Evolutionary conservation across 2,329 filamentous ascomycete genomes (phyloP).

Genomic region (Alternaria sp.): DNA sequence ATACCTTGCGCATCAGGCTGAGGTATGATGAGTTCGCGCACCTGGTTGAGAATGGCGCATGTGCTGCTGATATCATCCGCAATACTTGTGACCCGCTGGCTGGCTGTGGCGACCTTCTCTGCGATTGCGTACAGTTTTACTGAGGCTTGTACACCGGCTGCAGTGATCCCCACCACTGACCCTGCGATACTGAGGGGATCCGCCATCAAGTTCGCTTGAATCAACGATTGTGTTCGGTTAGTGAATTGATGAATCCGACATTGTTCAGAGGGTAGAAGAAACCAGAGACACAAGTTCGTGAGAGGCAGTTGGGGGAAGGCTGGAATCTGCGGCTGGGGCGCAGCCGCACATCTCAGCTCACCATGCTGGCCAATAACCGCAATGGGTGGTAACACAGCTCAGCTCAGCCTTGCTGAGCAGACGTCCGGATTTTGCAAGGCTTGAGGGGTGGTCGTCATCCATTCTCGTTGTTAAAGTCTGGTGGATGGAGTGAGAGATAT

Average conservation of each 20-base stretch:
- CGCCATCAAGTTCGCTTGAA: background rate
- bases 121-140: constrained; percentile 12
- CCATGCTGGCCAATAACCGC: background rate
- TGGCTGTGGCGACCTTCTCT: constrained; percentile 6
- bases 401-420: background rate
- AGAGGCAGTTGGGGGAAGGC: too few species aligned
- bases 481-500: background rate
- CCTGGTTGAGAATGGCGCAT: constrained; percentile 11
- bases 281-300: background rate
- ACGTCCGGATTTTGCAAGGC: background rate
- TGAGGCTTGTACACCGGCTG: constrained; percentile 7
- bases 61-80: constrained; percentile 17
- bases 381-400: background rate
- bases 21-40: constrained; percentile 9
- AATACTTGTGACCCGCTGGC: constrained; percentile 4
- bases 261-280: background rate
- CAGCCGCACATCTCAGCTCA: background rate
- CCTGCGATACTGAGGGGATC: constrained; percentile 16
- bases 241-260: too few species aligned
- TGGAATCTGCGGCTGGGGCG: too few species aligned
- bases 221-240: too few species aligned
- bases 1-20: constrained; percentile 1
- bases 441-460: background rate
- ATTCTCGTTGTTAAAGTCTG: background rate
- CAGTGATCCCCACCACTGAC: constrained; percentile 10